phyloP scores from a whole-genome alignment of 306 rosid genomes.

The Prinsepia uniflora region DNA sequence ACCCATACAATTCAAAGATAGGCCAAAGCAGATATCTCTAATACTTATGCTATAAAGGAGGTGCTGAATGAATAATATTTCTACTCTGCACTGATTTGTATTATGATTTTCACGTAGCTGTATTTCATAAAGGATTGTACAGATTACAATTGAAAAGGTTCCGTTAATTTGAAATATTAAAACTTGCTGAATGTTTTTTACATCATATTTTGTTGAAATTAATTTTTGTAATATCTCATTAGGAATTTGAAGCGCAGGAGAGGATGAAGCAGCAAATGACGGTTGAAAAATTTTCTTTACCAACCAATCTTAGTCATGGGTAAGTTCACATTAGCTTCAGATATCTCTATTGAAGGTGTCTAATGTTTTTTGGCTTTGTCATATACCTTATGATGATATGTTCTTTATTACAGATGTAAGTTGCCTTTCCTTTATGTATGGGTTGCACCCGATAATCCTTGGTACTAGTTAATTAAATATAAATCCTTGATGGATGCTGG shows the following conservation, averaged over 20 bases:
- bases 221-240: conserved; percentile 23
- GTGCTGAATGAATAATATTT: background rate
- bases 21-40: background rate
- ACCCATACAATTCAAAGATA: background rate
- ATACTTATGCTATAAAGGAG: background rate
- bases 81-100: background rate
- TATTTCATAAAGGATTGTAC: conserved; percentile 1
- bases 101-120: background rate
- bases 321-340: conserved; percentile 36
- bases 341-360: background rate
- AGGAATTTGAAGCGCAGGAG: conserved; percentile 94
- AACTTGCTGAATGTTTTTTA: background rate
- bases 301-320: conserved; percentile 78
- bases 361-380: background rate
- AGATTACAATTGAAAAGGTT: background rate
- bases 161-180: background rate
- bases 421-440: background rate
- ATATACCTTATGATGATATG: background rate
- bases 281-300: conserved; percentile 64
- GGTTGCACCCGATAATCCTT: background rate
- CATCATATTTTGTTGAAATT: background rate
- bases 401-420: background rate
- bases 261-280: conserved; percentile 80
- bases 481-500: background rate
- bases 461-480: background rate